phyloP scores from a whole-genome alignment of 1,139 yeast genomes.

The Candida dubliniensis region DNA sequence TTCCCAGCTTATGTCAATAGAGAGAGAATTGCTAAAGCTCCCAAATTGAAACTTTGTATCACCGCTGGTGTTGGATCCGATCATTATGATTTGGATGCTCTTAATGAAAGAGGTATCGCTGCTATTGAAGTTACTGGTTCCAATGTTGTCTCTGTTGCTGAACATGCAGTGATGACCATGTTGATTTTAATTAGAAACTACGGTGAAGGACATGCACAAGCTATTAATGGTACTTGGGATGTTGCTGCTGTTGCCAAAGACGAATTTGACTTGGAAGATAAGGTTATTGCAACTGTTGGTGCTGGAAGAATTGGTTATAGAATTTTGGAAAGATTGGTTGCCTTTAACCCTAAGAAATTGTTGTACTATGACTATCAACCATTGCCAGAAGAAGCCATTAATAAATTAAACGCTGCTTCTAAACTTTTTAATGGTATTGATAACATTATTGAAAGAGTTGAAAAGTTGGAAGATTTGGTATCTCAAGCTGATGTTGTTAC shows the following conservation, averaged over 20 bases:
- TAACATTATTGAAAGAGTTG: conserved; percentile 57
- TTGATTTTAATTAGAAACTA: conserved; percentile 72
- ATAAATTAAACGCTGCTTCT: conserved; percentile 46
- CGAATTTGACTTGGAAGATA: conserved; percentile 73
- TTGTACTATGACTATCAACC: conserved; percentile 77
- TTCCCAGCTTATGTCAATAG: conserved; percentile 76
- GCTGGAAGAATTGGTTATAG: conserved; percentile 83
- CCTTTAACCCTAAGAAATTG: conserved; percentile 74
- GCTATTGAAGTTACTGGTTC: conserved; percentile 84
- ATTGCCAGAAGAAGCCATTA: conserved; percentile 56
- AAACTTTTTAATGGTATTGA: conserved; percentile 40
- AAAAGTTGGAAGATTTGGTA: conserved; percentile 65
- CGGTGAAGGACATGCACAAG: conserved; percentile 76
- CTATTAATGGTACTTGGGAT: conserved; percentile 64
- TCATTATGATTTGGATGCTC: conserved; percentile 74
- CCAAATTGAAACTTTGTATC: conserved; percentile 67
- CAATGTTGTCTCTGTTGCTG: conserved; percentile 79
- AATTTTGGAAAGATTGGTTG: conserved; percentile 68
- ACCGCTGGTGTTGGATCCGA: conserved; percentile 90
- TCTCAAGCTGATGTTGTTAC: conserved; percentile 72
- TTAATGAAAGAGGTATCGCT: conserved; percentile 60
- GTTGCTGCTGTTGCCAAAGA: conserved; percentile 77
- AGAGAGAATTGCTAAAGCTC: conserved; percentile 68
- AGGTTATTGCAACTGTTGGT: conserved; percentile 76
- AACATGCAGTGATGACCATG: conserved; percentile 77